Evolutionary conservation across 2,329 filamentous ascomycete species (phyloP).

Genomic region (Emergomyces pasteurianus): DNA sequence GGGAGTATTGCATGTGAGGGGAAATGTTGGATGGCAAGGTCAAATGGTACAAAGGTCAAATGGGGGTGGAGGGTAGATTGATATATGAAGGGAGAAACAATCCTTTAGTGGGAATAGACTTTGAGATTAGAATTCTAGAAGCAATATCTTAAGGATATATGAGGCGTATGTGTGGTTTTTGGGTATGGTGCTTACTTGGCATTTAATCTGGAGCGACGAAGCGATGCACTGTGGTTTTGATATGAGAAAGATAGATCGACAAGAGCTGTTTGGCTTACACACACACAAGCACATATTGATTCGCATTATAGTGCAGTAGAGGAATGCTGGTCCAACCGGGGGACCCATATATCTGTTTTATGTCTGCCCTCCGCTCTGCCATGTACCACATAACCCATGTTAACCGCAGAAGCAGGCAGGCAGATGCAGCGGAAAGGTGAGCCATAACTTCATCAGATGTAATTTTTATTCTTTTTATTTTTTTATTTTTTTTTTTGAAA

Average conservation of each 20-base stretch:
- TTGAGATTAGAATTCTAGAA: conserved; percentile 1
- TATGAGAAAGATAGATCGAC: conserved; percentile 1
- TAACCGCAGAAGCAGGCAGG: not conserved
- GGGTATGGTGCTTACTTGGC: not conserved
- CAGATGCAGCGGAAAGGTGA: not conserved
- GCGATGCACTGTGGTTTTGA: not conserved
- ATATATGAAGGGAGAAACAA: not conserved
- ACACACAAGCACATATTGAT: not conserved
- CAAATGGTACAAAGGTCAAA: not conserved
- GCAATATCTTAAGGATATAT: conserved; percentile 1
- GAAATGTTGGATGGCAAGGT: conserved; percentile 1
- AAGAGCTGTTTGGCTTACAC: not conserved
- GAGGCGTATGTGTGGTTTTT: not conserved
- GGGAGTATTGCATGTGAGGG: not conserved
- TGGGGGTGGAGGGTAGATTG: not conserved
- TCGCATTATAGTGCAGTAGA: not conserved
- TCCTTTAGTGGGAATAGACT: not conserved
- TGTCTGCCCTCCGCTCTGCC: not conserved
- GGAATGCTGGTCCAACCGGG: not conserved
- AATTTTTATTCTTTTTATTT: not conserved
- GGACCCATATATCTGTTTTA: not conserved
- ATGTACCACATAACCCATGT: not conserved
- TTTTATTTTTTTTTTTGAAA: not conserved
- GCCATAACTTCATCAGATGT: not conserved
- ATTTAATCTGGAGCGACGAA: not conserved